Evolutionary conservation across 805 yeast genomes (phyloP).

Genomic region (Wickerhamiella musiphila): DNA sequence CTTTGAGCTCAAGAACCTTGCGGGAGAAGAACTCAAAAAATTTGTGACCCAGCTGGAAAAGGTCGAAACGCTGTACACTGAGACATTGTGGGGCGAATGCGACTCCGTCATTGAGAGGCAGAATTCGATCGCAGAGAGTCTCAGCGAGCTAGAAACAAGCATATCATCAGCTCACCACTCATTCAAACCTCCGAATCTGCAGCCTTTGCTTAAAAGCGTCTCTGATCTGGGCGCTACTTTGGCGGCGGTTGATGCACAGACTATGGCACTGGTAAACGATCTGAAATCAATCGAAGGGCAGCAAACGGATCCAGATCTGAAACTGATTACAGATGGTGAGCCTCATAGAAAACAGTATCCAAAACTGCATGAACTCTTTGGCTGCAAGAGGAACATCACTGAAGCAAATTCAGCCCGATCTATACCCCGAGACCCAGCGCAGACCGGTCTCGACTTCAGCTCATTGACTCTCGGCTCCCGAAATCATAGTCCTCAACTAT

Average conservation of each 20-base stretch:
- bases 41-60: slow-evolving; percentile 4
- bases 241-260: not conserved
- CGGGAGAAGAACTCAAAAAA: slow-evolving; percentile 1
- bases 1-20: slow-evolving; percentile 4
- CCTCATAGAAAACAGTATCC: slow-evolving; percentile 2
- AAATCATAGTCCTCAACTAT: too few relatives aligned
- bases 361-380: slow-evolving; percentile 1
- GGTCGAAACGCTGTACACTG: slow-evolving; percentile 2
- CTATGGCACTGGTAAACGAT: not conserved
- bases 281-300: not conserved
- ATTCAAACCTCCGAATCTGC: not conserved
- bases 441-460: too few relatives aligned
- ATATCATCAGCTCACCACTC: not conserved
- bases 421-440: too few relatives aligned
- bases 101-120: slow-evolving; percentile 4
- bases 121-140: not conserved
- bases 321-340: not conserved
- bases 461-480: too few relatives aligned
- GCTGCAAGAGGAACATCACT: too few relatives aligned
- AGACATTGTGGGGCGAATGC: slow-evolving; percentile 3
- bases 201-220: too few relatives aligned
- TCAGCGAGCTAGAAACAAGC: not conserved
- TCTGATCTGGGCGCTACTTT: not conserved
- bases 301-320: not conserved
- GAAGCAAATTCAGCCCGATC: too few relatives aligned